Percentiles rank a stretch among this genome's conserved stretches.
Evolutionary conservation across 2,329 filamentous ascomycete genomes (phyloP).

Genomic region (Zymoseptoria tritici): DNA sequence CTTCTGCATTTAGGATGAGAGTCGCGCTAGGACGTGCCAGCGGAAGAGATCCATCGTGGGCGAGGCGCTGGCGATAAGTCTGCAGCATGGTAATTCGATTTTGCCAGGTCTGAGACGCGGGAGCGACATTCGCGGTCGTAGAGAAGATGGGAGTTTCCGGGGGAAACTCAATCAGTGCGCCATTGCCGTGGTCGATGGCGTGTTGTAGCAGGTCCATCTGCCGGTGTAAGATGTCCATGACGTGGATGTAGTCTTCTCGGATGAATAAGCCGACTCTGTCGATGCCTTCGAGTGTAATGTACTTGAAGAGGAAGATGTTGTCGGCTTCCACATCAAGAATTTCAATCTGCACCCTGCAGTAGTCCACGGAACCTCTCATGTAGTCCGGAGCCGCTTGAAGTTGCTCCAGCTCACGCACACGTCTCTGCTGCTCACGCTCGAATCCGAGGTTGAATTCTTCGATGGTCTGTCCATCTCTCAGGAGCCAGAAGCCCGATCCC

Average conservation of each 20-base stretch:
- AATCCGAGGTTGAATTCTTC: no score
- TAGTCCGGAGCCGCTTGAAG: neutral
- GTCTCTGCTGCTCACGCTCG: no score
- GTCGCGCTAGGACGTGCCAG: neutral
- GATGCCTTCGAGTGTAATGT: neutral
- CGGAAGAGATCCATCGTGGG: neutral
- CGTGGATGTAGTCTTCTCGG: no score
- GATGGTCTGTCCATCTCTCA: no score
- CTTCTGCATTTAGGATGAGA: neutral
- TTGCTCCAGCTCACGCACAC: neutral
- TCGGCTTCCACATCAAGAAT: no score
- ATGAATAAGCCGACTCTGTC: neutral
- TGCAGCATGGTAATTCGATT: neutral
- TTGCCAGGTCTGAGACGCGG: neutral
- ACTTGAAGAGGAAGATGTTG: no score
- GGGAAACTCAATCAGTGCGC: neutral
- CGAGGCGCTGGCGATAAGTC: neutral
- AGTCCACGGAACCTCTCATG: neutral
- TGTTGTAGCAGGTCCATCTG: neutral
- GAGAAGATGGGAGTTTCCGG: no score
- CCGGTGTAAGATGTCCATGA: no score
- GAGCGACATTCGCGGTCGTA: no score
- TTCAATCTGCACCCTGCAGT: neutral
- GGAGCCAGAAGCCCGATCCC: no score
- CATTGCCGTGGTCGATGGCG: neutral